phyloP scores from a whole-genome alignment of 2,329 filamentous ascomycete species.

The Nigrospora osmanthi region DNA sequence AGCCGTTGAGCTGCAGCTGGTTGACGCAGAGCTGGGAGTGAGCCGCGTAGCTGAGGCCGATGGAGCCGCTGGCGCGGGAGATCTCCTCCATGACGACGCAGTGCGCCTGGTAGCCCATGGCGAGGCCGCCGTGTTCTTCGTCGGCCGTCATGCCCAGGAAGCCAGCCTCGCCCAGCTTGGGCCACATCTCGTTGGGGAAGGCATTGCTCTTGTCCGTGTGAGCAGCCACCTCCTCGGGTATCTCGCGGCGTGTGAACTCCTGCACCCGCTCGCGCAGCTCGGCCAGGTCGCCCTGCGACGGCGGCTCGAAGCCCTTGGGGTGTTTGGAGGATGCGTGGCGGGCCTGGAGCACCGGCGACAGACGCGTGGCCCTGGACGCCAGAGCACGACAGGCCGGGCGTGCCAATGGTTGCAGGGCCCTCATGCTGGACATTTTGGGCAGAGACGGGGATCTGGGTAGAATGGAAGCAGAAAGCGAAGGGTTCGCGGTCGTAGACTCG shows the following conservation, averaged over 20 bases:
- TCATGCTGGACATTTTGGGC: conserved; percentile 31
- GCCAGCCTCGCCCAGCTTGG: conserved; percentile 83
- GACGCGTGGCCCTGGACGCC: conserved; percentile 3
- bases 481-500: too few relatives aligned
- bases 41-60: conserved; percentile 87
- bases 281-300: conserved; percentile 63
- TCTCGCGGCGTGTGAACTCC: conserved; percentile 84
- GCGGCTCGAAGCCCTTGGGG: conserved; percentile 57
- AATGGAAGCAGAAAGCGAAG: too few relatives aligned
- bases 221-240: conserved; percentile 74
- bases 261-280: conserved; percentile 80
- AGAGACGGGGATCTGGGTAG: too few relatives aligned
- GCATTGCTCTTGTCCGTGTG: conserved; percentile 78
- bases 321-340: conserved; percentile 53
- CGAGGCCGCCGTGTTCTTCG: conserved; percentile 82
- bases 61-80: conserved; percentile 74
- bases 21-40: conserved; percentile 97
- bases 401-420: conserved; percentile 25
- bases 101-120: conserved; percentile 94
- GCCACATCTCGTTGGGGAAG: conserved; percentile 89
- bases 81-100: conserved; percentile 94
- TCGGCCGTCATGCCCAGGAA: conserved; percentile 91
- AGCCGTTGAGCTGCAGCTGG: conserved; percentile 87
- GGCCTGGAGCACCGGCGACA: conserved; percentile 18
- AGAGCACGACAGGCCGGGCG: conserved; percentile 17